Evolutionary conservation across 2,329 filamentous ascomycete genomes (phyloP), one percentile per base, ranked within the genome.

Genomic region (Colletotrichum endophyticum): DNA sequence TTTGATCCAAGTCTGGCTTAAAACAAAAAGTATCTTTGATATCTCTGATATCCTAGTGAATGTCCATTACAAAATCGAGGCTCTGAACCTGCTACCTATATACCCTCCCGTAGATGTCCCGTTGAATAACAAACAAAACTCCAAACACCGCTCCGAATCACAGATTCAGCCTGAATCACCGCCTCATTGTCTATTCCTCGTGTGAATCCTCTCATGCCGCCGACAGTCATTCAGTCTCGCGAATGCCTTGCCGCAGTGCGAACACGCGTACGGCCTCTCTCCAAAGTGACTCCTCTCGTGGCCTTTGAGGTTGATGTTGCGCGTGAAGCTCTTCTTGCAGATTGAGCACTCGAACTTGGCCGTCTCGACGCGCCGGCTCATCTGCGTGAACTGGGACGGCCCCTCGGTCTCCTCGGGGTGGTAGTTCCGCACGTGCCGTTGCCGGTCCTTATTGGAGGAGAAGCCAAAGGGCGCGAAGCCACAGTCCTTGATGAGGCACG

Each of bases 241-340:
- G 78, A 86, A 86, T 2, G 78, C 79, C 76, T 82, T 84, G 6
- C 79, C 80, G 57, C 84, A 85, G 12, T 59, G 75, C 0, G 80
- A 74, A 71, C 84, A 85, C 12, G 75, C 67, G 66, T 72, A 82
- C 2, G 83, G 83, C n/a, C 80, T 78, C 49, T 82, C 74, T 2
- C 84, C 85, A n/a, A 81, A 82, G 73, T 88, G 86, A 28, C 82
- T 84, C 9, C 81, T 78, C 62, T 83, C 78, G 71, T 88, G 86
- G 1, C 83, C 81, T 7, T 80, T 81, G 4, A 83, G 79, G 53
- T 84, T 84, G 15, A 82, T 82, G 28, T 82, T 84, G 4, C 85
- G 81, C 22, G 85, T 86, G 66, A 87, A 88, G 1, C 73, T 81
- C 70, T 84, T 85, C 0, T 79, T 73, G 70, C 87, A 88, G 2